Evolutionary conservation across 1,284 basidiomycete species (phyloP).

Genomic region (Cerioporus squamosus): DNA sequence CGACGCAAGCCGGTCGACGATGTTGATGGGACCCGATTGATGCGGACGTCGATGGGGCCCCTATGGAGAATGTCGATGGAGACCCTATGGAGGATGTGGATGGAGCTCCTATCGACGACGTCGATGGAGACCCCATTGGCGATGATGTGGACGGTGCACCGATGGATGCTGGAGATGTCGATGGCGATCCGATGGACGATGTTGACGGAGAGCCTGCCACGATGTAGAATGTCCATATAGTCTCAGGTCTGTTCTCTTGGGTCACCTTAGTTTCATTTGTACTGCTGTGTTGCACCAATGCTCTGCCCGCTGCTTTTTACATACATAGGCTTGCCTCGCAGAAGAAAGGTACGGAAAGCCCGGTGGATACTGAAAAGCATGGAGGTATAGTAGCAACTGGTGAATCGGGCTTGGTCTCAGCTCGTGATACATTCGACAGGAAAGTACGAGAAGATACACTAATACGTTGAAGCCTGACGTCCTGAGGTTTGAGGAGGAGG

Average conservation of each 20-base stretch:
- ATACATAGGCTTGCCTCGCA: too few relatives aligned
- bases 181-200: slow-evolving; percentile 16
- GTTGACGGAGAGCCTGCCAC: slow-evolving; percentile 14
- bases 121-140: slow-evolving; percentile 38
- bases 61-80: slow-evolving; percentile 49
- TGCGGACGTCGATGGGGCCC: slow-evolving; percentile 50
- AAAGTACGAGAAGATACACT: too few relatives aligned
- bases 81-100: slow-evolving; percentile 43
- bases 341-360: too few relatives aligned
- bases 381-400: too few relatives aligned
- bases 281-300: too few relatives aligned
- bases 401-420: too few relatives aligned
- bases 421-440: too few relatives aligned
- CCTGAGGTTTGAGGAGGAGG: too few relatives aligned
- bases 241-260: background rate
- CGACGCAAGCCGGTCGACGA: slow-evolving; percentile 41
- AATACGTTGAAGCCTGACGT: too few relatives aligned
- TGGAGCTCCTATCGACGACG: slow-evolving; percentile 38
- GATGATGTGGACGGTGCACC: slow-evolving; percentile 51
- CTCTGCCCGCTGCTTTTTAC: too few relatives aligned
- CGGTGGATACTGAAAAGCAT: too few relatives aligned
- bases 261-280: too few relatives aligned
- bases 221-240: background rate
- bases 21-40: slow-evolving; percentile 38
- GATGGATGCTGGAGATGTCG: slow-evolving; percentile 27